phyloP scores from a whole-genome alignment of 106 monocot genomes.

The Dendrobium catenatum region DNA sequence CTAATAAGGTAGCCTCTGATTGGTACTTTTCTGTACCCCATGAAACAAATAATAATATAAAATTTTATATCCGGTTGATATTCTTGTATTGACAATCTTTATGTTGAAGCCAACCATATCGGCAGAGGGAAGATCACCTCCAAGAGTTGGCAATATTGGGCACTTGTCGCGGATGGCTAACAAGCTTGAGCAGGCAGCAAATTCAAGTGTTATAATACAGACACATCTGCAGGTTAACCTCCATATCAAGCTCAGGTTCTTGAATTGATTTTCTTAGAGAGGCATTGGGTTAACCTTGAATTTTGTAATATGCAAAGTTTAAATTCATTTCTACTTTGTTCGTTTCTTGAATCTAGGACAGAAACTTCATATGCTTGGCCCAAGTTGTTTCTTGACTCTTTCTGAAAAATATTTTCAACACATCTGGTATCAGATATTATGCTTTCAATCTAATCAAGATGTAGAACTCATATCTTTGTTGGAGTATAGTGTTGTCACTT shows the following conservation, averaged over 20 bases:
- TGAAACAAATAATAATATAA: neutral
- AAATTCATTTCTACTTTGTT: neutral
- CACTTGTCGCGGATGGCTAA: constrained; percentile 84
- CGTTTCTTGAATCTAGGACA: neutral
- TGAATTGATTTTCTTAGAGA: neutral
- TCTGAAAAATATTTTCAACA: too few relatives aligned
- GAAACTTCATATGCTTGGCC: neutral
- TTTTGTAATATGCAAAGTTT: neutral
- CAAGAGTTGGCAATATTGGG: constrained; percentile 76
- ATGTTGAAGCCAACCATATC: constrained; percentile 56
- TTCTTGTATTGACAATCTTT: neutral
- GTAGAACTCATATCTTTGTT: neutral
- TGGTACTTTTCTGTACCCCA: neutral
- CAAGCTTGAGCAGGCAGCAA: constrained; percentile 69
- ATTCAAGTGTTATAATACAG: constrained; percentile 44
- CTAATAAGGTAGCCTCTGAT: constrained; percentile 36
- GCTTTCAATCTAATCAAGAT: too few relatives aligned
- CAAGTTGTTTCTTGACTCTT: neutral
- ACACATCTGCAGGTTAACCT: constrained; percentile 67
- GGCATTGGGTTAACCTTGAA: neutral
- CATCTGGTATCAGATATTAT: too few relatives aligned
- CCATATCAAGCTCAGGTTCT: neutral
- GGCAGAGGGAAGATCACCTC: constrained; percentile 47
- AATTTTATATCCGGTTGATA: neutral
- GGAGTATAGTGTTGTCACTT: neutral